Base-by-base conservation (phyloP, 345 rosid species). In the Tarenaya hassleriana region DNA sequence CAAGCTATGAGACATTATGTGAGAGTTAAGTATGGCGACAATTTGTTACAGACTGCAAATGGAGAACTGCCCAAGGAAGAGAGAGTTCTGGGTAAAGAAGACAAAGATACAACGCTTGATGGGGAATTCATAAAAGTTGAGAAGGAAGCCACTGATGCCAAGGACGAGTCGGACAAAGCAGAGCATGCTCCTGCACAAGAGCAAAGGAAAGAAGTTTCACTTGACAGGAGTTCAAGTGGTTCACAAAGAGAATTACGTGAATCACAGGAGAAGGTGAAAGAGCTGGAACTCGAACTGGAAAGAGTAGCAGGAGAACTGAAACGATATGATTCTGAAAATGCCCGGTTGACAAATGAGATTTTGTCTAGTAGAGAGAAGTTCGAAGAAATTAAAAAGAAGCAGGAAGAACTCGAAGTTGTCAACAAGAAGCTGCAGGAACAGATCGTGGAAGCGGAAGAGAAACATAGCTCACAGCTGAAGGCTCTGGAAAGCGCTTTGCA, bases 81-180 rank as follows among this genome's bases (percentile, higher is more conserved):
- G 21, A 76, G 62, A 52, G 82, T 43, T 60, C 79, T 64, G 20
- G 81, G 68, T 61, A 85, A 77, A 68, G 88, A 81, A 43, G 94
- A 84, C 38, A 88, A 92, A 40, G 98, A 87, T 66, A 72, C 75
- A 41, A 64, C 70, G 40, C 58, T 67, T 45, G 94, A 77, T 56
- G 88, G 86, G 56, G 97, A 77, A 52, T 94, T 88, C 62, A 74
- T 88, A 12, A 94, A 94, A 61, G 88, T 94, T 40, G 97, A 85
- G 69, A 83, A 65, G 66, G 98, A 88, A 70, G 74, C 64, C 9
- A 52, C 71, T 0, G 79, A 84, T 49, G 57, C 54, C 17, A 80
- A 75, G 55, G 86, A 73, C 21, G 59, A 48, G 35, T 43, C 77
- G 46, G 73, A 67, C 48, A 38, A 34, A n/a, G 59, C 63, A 13